Evolutionary conservation across 1,284 basidiomycete genomes (phyloP).

Genomic region (Ustilago crameri): DNA sequence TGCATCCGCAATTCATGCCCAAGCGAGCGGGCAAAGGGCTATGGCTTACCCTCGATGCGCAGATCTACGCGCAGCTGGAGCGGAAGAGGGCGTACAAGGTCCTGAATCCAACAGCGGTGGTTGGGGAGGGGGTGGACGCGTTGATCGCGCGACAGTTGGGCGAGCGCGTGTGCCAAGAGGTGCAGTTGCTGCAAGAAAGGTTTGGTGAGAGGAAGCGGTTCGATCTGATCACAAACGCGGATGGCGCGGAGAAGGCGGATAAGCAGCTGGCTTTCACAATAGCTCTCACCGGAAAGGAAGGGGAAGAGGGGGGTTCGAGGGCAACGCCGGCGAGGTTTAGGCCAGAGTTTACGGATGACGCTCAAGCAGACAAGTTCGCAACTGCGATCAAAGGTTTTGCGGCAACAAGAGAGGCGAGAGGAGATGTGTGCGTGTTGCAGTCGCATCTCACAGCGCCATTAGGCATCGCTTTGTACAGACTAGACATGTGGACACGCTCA

Average conservation of each 20-base stretch:
- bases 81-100: constrained; percentile 6
- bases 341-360: constrained; percentile 6
- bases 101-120: constrained; percentile 7
- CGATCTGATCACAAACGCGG: constrained; percentile 5
- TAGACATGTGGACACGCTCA: constrained; percentile 26
- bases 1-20: constrained; percentile 14
- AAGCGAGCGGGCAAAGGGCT: constrained; percentile 13
- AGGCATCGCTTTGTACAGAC: constrained; percentile 31
- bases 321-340: constrained; percentile 7
- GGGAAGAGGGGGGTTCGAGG: neutral
- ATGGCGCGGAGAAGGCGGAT: neutral
- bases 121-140: constrained; percentile 3
- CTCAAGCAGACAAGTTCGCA: constrained; percentile 5
- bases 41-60: constrained; percentile 17
- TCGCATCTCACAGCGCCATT: constrained; percentile 17
- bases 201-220: constrained; percentile 6
- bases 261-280: constrained; percentile 4
- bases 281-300: neutral
- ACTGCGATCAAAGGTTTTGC: neutral
- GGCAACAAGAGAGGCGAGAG: neutral
- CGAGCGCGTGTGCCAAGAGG: constrained; percentile 24
- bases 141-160: constrained; percentile 24
- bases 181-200: neutral
- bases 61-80: constrained; percentile 4
- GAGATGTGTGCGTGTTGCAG: constrained; percentile 5